These are phyloP conservation scores for Triticum dicoccoides DNA, from an alignment of 176 grass and related monocot genomes.

Conservation along the genomic window DNA sequence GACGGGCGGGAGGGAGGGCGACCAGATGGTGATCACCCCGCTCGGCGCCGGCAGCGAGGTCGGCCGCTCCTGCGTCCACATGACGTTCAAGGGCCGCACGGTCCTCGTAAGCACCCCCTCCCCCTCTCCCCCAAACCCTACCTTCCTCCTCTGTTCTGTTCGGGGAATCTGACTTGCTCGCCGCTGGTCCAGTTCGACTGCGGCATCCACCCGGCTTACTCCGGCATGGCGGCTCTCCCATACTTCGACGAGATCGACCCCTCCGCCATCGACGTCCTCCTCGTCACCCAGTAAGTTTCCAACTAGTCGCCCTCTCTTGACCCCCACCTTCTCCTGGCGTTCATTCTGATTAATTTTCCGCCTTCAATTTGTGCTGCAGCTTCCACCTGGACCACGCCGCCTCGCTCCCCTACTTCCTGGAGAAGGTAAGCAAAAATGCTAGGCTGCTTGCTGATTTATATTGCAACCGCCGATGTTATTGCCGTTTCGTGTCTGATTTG, in stretches of 20 bases:
- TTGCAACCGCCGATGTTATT: neutral
- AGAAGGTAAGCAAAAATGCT: conserved; percentile 55
- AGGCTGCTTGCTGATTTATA: neutral
- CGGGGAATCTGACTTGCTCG: neutral
- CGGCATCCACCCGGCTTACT: conserved; percentile 94
- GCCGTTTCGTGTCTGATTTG: neutral
- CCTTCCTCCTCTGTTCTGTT: neutral
- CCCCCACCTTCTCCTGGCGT: neutral
- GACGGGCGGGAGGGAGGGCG: conserved; percentile 54
- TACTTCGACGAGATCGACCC: conserved; percentile 99
- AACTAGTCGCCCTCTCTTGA: neutral
- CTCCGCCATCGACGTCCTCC: conserved; percentile 87
- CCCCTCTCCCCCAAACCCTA: neutral
- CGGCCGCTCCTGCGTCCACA: conserved; percentile 93
- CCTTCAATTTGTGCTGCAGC: conserved; percentile 30
- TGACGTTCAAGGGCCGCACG: conserved; percentile 87
- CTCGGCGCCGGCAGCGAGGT: conserved; percentile 95
- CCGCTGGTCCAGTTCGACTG: neutral
- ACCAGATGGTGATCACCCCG: conserved; percentile 70
- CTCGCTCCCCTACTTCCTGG: conserved; percentile 86
- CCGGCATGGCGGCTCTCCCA: conserved; percentile 80
- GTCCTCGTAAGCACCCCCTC: conserved; percentile 41
- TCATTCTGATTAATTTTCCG: neutral
- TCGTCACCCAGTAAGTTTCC: conserved; percentile 70
- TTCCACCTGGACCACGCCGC: conserved; percentile 99